phyloP scores from a whole-genome alignment of 1,139 yeast genomes.

The Zhuliangozyma blackwelliae region DNA sequence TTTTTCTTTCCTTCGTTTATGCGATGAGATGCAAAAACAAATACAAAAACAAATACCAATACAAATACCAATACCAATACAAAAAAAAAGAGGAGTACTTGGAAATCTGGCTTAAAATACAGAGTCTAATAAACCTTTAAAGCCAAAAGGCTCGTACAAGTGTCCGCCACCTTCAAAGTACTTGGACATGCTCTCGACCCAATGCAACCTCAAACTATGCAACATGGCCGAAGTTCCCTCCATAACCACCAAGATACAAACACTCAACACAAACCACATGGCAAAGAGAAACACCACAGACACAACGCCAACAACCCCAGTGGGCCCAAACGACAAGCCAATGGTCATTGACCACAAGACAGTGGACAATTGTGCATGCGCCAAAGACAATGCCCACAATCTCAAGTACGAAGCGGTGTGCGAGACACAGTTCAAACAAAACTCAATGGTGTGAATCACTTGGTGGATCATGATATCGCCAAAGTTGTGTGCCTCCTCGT shows the following conservation, averaged over 20 bases:
- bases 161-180: slow-evolving; percentile 81
- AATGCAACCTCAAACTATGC: slow-evolving; percentile 77
- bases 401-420: slow-evolving; percentile 77
- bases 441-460: slow-evolving; percentile 75
- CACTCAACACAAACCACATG: slow-evolving; percentile 76
- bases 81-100: not conserved
- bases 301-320: slow-evolving; percentile 48
- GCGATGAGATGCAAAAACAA: too few species aligned
- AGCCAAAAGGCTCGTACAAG: slow-evolving; percentile 66
- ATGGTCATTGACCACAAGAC: slow-evolving; percentile 81
- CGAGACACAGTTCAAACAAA: slow-evolving; percentile 73
- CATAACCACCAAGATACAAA: slow-evolving; percentile 71
- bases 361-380: slow-evolving; percentile 72
- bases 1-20: too few species aligned
- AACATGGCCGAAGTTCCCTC: slow-evolving; percentile 88
- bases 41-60: too few species aligned
- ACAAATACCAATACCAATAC: too few species aligned
- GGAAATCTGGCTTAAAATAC: slow-evolving; percentile 13
- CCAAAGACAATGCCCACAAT: slow-evolving; percentile 75
- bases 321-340: slow-evolving; percentile 47
- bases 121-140: slow-evolving; percentile 33
- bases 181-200: slow-evolving; percentile 88
- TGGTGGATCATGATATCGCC: slow-evolving; percentile 79
- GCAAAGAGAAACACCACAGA: slow-evolving; percentile 61
- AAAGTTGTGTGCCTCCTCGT: slow-evolving; percentile 54